Evolutionary conservation across 495 filamentous ascomycete species (phyloP).

Genomic region (Penicillium silybi): DNA sequence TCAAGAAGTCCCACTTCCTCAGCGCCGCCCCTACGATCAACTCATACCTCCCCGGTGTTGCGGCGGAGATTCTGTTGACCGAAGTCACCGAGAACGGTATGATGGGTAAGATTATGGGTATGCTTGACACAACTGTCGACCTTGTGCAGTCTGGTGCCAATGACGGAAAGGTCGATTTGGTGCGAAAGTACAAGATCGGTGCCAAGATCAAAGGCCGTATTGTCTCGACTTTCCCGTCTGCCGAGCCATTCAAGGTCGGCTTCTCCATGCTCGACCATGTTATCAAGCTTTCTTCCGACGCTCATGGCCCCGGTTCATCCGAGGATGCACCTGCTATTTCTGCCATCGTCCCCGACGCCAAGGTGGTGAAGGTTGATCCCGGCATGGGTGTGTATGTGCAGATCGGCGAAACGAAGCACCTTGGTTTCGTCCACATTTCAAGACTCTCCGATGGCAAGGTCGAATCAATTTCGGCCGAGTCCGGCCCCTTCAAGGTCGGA

Average conservation of each 20-base stretch:
- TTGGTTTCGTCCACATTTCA: conserved; percentile 92
- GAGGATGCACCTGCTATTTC: conserved; percentile 63
- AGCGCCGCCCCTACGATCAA: conserved; percentile 78
- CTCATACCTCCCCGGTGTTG: conserved; percentile 84
- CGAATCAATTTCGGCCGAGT: conserved; percentile 69
- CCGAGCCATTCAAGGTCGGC: conserved; percentile 76
- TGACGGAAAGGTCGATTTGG: conserved; percentile 59
- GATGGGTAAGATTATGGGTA: conserved; percentile 87
- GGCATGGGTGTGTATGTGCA: conserved; percentile 77
- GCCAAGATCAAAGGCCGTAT: conserved; percentile 82
- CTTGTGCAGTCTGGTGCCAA: conserved; percentile 77
- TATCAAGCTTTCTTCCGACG: conserved; percentile 56
- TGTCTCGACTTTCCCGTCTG: conserved; percentile 74
- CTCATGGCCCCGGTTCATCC: conserved; percentile 42
- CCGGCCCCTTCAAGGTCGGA: conserved; percentile 71
- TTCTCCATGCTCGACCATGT: conserved; percentile 85
- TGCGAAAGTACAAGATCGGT: conserved; percentile 72
- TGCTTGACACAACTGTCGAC: conserved; percentile 84
- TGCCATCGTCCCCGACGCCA: conserved; percentile 69
- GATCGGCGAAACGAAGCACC: conserved; percentile 65
- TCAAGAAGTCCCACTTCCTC: conserved; percentile 67
- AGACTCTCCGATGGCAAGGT: conserved; percentile 81
- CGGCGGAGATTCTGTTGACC: conserved; percentile 78
- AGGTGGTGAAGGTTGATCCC: conserved; percentile 70
- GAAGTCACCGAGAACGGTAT: conserved; percentile 59